These are phyloP conservation scores for Neurospora sp. DNA, from an alignment of 495 filamentous ascomycete species.

Conservation along the genomic window DNA sequence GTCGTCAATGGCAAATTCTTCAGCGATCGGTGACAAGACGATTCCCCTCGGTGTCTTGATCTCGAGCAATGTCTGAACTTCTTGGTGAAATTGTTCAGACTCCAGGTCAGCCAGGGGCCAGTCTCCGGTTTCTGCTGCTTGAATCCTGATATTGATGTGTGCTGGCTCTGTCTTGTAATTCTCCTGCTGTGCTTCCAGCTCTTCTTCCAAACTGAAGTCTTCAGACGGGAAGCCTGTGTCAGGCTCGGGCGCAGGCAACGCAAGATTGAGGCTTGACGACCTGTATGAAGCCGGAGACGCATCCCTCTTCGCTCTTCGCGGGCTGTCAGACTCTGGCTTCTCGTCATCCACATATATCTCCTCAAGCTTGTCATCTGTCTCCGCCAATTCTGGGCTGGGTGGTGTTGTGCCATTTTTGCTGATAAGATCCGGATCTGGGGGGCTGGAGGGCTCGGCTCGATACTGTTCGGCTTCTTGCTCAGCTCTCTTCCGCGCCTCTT, in stretches of 20 bases:
- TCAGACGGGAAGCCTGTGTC: not conserved
- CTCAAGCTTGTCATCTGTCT: not conserved
- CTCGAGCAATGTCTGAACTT: not conserved
- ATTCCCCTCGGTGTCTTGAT: not conserved
- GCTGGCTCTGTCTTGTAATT: not conserved
- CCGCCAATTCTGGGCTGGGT: not conserved
- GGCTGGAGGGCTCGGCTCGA: conserved; percentile 17
- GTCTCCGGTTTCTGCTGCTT: not conserved
- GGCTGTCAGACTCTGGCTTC: not conserved
- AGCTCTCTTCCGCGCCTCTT: conserved; percentile 17
- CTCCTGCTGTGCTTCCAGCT: not conserved
- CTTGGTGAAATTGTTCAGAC: not conserved
- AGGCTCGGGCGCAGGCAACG: not conserved
- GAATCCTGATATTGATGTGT: not conserved
- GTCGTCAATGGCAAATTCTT: not conserved
- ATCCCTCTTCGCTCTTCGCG: not conserved
- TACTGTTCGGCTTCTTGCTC: conserved; percentile 22
- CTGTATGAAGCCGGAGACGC: not conserved
- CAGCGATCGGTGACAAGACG: not conserved
- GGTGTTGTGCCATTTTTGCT: not conserved
- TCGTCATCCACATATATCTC: not conserved
- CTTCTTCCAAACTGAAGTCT: not conserved
- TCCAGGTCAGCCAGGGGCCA: not conserved
- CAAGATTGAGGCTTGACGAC: not conserved
- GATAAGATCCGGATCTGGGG: not conserved